Evolutionary conservation across 345 rosid genomes (phyloP).

Genomic region (Eutrema japonicum): DNA sequence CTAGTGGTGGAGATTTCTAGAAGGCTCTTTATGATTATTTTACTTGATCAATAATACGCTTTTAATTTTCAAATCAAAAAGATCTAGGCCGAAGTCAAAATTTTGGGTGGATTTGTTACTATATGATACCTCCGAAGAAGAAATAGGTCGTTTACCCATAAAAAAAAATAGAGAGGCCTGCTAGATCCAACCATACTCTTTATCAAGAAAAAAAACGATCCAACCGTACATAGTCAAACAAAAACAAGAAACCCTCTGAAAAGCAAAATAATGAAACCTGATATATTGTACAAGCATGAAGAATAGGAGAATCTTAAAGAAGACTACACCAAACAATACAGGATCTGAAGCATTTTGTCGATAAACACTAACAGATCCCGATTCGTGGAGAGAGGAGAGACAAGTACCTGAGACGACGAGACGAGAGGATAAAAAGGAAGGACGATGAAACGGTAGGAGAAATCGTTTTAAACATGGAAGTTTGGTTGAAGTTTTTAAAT

Average conservation of each 20-base stretch:
- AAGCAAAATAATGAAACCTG: slow-evolving; percentile 3
- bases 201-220: not conserved
- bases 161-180: too few species aligned
- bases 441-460: not conserved
- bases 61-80: too few species aligned
- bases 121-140: too few species aligned
- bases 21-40: too few species aligned
- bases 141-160: too few species aligned
- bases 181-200: not conserved
- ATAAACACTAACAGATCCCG: not conserved
- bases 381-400: slow-evolving; percentile 3
- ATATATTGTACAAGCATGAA: slow-evolving; percentile 14
- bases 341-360: slow-evolving; percentile 10
- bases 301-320: not conserved
- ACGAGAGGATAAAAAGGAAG: not conserved
- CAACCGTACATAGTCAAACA: not conserved
- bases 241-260: slow-evolving; percentile 6
- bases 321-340: not conserved
- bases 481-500: slow-evolving; percentile 41
- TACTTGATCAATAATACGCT: too few species aligned
- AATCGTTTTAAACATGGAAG: not conserved
- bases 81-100: too few species aligned
- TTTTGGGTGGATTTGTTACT: too few species aligned
- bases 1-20: too few species aligned
- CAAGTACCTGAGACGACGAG: slow-evolving; percentile 29